Percentiles rank a stretch among this genome's conserved stretches.
Evolutionary conservation across 257 asterid genomes (phyloP).

Genomic region (Solanum commersonii): DNA sequence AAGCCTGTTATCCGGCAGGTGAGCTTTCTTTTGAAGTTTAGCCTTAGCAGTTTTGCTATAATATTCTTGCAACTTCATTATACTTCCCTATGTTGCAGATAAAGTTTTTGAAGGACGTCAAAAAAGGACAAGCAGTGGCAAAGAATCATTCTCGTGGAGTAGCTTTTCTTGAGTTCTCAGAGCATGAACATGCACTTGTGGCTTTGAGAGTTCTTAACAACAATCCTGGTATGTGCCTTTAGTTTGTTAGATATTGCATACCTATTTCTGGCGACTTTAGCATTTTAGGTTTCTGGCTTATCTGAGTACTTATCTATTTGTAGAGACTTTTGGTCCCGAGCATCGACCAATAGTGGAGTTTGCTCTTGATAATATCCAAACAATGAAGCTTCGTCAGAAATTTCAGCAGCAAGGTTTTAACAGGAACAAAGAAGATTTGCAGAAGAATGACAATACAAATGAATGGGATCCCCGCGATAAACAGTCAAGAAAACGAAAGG

Average conservation of each 20-base stretch:
- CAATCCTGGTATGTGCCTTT: conserved; percentile 58
- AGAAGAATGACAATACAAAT: conserved; percentile 12
- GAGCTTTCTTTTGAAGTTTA: conserved; percentile 5
- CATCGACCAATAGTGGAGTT: conserved; percentile 98
- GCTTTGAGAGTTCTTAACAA: conserved; percentile 95
- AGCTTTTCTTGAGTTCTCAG: conserved; percentile 86
- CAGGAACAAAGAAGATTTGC: conserved; percentile 11
- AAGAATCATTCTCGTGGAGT: conserved; percentile 81
- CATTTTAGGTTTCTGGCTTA: neutral
- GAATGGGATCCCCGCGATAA: conserved; percentile 10
- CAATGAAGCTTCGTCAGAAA: conserved; percentile 67
- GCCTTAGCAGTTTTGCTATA: neutral
- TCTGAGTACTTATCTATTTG: neutral
- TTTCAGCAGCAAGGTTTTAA: conserved; percentile 33
- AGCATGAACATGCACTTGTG: conserved; percentile 97
- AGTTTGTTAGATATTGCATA: neutral
- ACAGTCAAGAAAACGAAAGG: conserved; percentile 40
- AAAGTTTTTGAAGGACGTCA: conserved; percentile 54
- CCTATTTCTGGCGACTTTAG: neutral
- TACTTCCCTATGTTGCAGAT: conserved; percentile 32
- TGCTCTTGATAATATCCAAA: conserved; percentile 83
- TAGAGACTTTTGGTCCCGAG: conserved; percentile 78
- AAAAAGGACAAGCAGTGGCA: conserved; percentile 42
- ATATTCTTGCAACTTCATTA: neutral
- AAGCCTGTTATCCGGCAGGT: conserved; percentile 89